These are phyloP conservation scores for Gymnopus androsaceus DNA, from an alignment of 1,284 basidiomycete genomes.

Conservation along the genomic window DNA sequence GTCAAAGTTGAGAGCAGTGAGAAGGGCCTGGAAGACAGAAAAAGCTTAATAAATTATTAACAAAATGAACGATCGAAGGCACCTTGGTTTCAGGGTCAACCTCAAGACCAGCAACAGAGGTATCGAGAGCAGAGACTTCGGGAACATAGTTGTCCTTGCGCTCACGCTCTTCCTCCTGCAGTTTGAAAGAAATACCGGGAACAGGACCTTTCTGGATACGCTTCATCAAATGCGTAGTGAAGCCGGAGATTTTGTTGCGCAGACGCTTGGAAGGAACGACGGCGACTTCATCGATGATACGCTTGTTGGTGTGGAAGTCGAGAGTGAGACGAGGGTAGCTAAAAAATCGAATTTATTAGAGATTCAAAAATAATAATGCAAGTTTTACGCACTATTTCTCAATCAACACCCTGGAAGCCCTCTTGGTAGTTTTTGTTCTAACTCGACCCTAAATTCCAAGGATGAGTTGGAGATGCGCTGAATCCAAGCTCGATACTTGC, in stretches of 20 bases:
- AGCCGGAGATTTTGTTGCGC: slow-evolving; percentile 99
- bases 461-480: no score
- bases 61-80: slow-evolving; percentile 27
- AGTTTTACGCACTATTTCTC: slow-evolving; percentile 90
- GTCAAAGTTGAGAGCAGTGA: slow-evolving; percentile 90
- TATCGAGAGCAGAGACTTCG: slow-evolving; percentile 93
- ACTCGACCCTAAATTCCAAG: slow-evolving; percentile 93
- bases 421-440: slow-evolving; percentile 99
- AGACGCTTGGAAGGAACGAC: slow-evolving; percentile 98
- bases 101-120: slow-evolving; percentile 70
- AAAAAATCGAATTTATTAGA: slow-evolving; percentile 15
- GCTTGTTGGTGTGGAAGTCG: slow-evolving; percentile 99
- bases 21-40: slow-evolving; percentile 65
- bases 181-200: slow-evolving; percentile 98
- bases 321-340: slow-evolving; percentile 95
- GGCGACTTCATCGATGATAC: slow-evolving; percentile 98
- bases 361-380: slow-evolving; percentile 17
- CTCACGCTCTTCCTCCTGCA: slow-evolving; percentile 99
- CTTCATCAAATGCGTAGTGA: slow-evolving; percentile 99
- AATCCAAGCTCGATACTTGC: not conserved
- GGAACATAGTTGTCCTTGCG: slow-evolving; percentile 99
- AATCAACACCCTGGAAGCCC: slow-evolving; percentile 97
- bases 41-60: slow-evolving; percentile 1
- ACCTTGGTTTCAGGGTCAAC: slow-evolving; percentile 93
- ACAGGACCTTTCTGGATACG: slow-evolving; percentile 99